Evolutionary conservation across 768 basidiomycete species (phyloP), one percentile per base, ranked within the genome.

Genomic region (Thelephora aurantiotincta): DNA sequence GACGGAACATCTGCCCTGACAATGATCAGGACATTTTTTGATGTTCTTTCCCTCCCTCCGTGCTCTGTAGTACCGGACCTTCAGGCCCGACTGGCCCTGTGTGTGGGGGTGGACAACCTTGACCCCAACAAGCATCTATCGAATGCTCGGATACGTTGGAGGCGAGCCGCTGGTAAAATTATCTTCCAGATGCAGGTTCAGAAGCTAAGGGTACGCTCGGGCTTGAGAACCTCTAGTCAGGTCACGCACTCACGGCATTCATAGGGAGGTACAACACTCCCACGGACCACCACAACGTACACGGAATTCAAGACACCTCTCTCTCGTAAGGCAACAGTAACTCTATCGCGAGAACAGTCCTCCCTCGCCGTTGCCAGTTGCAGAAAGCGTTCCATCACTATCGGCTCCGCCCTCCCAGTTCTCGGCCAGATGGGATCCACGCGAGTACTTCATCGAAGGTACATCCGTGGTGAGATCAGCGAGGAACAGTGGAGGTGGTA

Each of bases 241-340:
- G 23, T 26, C 33, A 9, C 43, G 16, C 41, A 30, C 43, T 20
- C 41, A 30, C 33, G 43, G 16, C 50, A n/a, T 45, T 36, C 42
- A 7, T 54, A 79, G 77, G 78, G 77, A 2, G 77, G 77, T 2
- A 77, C 79, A 43, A 72, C 73, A 0, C 62, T 79, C 7, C 76
- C 77, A 1, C 63, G 71, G 38, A 68, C 58, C 12, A 46, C 65
- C 34, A 66, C 68, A 1, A 54, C 52, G 26, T 47, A 56, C 5
- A 73, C 73, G 0, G 51, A 54, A 1, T 57, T 56, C 41, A 63
- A 59, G 0, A 66, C 70, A 30, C 26, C 6, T 66, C 74, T 6
- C 54, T 66, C 71, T 18, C 57, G 58, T 30, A n/a, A 23, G 12
- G 41, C 9, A 35, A 46, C 3, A 48, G 44, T 20, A 49, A 52